phyloP scores from a whole-genome alignment of 495 filamentous ascomycete genomes.

The Friedmanniomyces simplex region DNA sequence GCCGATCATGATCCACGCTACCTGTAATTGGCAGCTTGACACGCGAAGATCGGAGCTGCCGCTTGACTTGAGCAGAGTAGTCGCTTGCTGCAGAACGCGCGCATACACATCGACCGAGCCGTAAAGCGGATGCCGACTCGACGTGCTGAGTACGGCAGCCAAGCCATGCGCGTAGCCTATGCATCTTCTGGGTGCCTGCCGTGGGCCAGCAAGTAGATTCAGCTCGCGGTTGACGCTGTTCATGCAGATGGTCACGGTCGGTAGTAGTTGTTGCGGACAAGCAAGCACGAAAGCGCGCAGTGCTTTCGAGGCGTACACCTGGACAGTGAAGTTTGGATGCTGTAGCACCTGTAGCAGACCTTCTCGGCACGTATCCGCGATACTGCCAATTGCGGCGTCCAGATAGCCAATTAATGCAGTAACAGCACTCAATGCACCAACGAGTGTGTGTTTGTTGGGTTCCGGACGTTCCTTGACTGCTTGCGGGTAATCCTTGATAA shows the following conservation, averaged over 20 bases:
- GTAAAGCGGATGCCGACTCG: slow-evolving; percentile 77
- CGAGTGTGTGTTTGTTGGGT: slow-evolving; percentile 76
- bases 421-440: slow-evolving; percentile 68
- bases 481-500: slow-evolving; percentile 91
- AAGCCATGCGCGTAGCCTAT: slow-evolving; percentile 90
- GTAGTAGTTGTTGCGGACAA: slow-evolving; percentile 81
- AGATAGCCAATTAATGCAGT: slow-evolving; percentile 67
- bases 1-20: slow-evolving; percentile 95
- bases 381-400: slow-evolving; percentile 64
- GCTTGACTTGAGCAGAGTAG: slow-evolving; percentile 84
- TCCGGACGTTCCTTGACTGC: slow-evolving; percentile 84
- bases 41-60: slow-evolving; percentile 83
- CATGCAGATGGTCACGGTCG: slow-evolving; percentile 90
- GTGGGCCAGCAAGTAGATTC: slow-evolving; percentile 58
- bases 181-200: slow-evolving; percentile 74
- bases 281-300: slow-evolving; percentile 78
- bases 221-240: slow-evolving; percentile 88
- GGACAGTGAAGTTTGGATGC: slow-evolving; percentile 92
- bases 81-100: slow-evolving; percentile 80
- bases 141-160: slow-evolving; percentile 82
- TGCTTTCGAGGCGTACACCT: slow-evolving; percentile 76
- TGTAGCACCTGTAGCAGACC: slow-evolving; percentile 82
- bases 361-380: slow-evolving; percentile 75
- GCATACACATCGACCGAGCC: slow-evolving; percentile 94
- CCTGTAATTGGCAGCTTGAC: slow-evolving; percentile 89